phyloP scores from a whole-genome alignment of 305 asterid genomes.

The Fraxinus velutina region DNA sequence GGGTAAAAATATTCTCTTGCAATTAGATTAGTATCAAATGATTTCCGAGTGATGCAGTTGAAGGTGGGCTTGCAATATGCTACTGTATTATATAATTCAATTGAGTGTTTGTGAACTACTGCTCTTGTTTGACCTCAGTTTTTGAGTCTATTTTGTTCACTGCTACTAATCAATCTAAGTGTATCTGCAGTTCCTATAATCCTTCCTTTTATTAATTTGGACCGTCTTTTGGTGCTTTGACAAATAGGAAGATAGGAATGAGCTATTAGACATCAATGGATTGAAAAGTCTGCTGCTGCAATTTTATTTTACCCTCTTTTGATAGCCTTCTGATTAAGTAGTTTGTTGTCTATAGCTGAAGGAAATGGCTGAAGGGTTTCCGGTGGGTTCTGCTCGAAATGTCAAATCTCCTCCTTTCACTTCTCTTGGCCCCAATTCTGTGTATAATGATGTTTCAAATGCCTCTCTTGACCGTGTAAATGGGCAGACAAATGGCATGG shows the following conservation, averaged over 20 bases:
- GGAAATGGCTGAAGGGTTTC: slow-evolving; percentile 91
- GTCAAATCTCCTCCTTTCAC: slow-evolving; percentile 50
- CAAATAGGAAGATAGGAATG: slow-evolving; percentile 1
- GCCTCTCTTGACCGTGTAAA: slow-evolving; percentile 42
- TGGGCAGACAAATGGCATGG: slow-evolving; percentile 48
- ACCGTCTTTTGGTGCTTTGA: background rate
- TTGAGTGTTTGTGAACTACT: background rate
- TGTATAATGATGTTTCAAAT: slow-evolving; percentile 42
- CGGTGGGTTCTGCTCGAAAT: slow-evolving; percentile 71
- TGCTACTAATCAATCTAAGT: background rate
- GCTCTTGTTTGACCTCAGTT: background rate
- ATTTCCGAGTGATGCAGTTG: background rate
- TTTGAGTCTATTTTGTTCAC: background rate
- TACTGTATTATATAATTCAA: background rate
- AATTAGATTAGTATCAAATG: background rate
- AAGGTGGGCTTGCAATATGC: background rate
- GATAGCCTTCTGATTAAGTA: slow-evolving; percentile 27
- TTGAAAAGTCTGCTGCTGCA: background rate
- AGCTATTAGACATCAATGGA: background rate
- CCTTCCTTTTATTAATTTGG: background rate
- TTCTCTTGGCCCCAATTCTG: slow-evolving; percentile 40
- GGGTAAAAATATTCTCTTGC: background rate
- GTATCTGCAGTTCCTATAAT: background rate
- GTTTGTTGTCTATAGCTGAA: slow-evolving; percentile 51
- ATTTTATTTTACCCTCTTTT: background rate